Conservation (phyloP, 176 grass and related monocot species). For the Carex kokanica region DNA sequence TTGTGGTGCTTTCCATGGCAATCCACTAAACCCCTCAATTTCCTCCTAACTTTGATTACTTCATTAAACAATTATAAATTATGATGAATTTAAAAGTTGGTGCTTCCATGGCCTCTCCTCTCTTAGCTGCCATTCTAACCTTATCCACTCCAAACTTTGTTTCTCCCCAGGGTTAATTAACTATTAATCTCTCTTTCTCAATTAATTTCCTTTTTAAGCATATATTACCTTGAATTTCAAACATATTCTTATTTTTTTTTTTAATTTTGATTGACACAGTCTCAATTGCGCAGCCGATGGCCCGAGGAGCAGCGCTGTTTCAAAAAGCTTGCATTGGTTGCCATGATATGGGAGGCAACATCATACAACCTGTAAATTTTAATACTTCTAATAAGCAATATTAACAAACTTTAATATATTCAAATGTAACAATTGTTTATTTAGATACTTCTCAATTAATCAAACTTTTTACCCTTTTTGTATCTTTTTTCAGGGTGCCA, state of each 20-base stretch:
- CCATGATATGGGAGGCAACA: constrained; percentile 94
- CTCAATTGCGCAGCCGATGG: constrained; percentile 41
- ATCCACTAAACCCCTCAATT: background rate
- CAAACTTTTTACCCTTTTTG: constrained; percentile 1
- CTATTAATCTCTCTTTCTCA: background rate
- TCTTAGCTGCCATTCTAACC: constrained; percentile 50
- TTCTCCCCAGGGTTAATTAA: constrained; percentile 46
- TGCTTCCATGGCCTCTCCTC: constrained; percentile 18
- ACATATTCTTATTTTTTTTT: background rate
- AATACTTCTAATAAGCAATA: background rate
- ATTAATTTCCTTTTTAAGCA: background rate
- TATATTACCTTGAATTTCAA: background rate
- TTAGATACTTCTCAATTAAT: background rate
- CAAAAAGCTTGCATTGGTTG: constrained; percentile 82
- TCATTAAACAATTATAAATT: background rate
- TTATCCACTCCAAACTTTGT: constrained; percentile 32
- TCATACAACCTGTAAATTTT: constrained; percentile 70
- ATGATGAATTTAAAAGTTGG: constrained; percentile 15
- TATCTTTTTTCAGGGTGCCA: constrained; percentile 53
- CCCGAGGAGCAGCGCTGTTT: constrained; percentile 60
- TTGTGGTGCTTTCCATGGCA: background rate
- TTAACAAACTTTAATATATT: background rate
- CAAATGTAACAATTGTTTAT: background rate
- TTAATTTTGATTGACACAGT: constrained; percentile 29
- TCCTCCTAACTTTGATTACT: background rate